phyloP scores from a whole-genome alignment of 1,284 basidiomycete species.

The Papiliotrema laurentii region DNA sequence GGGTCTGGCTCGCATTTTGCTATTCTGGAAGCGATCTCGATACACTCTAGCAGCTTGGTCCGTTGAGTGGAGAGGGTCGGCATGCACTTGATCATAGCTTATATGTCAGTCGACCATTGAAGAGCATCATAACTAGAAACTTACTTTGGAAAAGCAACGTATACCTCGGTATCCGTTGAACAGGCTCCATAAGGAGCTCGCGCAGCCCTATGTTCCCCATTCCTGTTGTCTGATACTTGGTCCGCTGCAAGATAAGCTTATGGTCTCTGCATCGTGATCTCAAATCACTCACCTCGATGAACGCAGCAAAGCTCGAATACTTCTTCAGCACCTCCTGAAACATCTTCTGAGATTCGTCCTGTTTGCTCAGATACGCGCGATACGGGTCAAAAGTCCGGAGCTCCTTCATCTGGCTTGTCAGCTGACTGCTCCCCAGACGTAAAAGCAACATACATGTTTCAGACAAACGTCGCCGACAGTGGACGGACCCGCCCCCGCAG shows the following conservation, averaged over 20 bases:
- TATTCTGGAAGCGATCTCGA: slow-evolving; percentile 82
- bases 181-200: slow-evolving; percentile 97
- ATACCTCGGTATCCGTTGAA: slow-evolving; percentile 96
- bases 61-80: slow-evolving; percentile 68
- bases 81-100: slow-evolving; percentile 80
- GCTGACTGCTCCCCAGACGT: neutral
- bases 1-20: slow-evolving; percentile 90
- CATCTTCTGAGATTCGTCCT: slow-evolving; percentile 87
- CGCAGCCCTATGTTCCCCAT: slow-evolving; percentile 80
- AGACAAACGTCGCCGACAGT: slow-evolving; percentile 80
- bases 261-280: neutral
- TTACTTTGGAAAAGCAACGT: slow-evolving; percentile 79
- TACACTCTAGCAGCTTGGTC: slow-evolving; percentile 77
- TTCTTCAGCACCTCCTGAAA: slow-evolving; percentile 78
- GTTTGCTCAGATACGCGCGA: slow-evolving; percentile 81
- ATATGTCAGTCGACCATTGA: slow-evolving; percentile 7
- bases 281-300: slow-evolving; percentile 67
- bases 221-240: slow-evolving; percentile 81
- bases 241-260: slow-evolving; percentile 55
- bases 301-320: slow-evolving; percentile 69
- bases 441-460: slow-evolving; percentile 56
- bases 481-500: slow-evolving; percentile 53
- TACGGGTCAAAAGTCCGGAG: slow-evolving; percentile 82
- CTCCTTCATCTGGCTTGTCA: slow-evolving; percentile 58
- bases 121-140: neutral